Conservation (phyloP, 106 monocot genomes). For the Hemerocallis citrina region DNA sequence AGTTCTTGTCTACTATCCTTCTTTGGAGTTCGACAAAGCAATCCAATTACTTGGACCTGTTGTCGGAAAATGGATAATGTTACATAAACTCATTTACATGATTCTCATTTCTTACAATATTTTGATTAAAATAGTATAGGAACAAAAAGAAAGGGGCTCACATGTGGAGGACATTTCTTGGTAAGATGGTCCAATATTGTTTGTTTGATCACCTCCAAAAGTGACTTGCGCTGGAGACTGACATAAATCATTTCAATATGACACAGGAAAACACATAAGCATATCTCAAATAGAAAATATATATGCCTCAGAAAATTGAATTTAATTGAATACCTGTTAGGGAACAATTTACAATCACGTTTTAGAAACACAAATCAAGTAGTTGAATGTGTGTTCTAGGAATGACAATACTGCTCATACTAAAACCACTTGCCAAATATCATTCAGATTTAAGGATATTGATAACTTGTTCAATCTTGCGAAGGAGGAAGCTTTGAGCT, state of each 20-base stretch:
- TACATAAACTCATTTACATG: not conserved
- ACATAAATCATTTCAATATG: constrained; percentile 8
- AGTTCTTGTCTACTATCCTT: constrained; percentile 92
- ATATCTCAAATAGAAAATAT: not conserved
- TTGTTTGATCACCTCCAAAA: constrained; percentile 88
- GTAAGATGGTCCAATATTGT: constrained; percentile 89
- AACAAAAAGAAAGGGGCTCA: constrained; percentile 27
- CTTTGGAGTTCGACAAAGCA: constrained; percentile 81
- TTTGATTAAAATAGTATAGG: not conserved
- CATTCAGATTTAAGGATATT: no score
- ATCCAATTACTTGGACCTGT: constrained; percentile 96
- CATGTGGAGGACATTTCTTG: constrained; percentile 92
- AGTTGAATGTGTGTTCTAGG: no score
- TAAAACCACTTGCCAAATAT: no score
- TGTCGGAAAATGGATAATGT: not conserved
- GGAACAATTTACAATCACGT: no score
- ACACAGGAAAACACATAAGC: not conserved
- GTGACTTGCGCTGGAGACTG: constrained; percentile 66
- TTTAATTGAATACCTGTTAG: no score
- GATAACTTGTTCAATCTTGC: no score
- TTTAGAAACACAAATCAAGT: no score
- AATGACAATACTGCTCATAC: no score
- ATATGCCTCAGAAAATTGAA: no score
- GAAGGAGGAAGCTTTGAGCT: no score
- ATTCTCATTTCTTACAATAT: no score